Evolutionary conservation across 2,329 filamentous ascomycete species (phyloP), one percentile per base, ranked within the genome.

Genomic region (Cordyceps fumosorosea): DNA sequence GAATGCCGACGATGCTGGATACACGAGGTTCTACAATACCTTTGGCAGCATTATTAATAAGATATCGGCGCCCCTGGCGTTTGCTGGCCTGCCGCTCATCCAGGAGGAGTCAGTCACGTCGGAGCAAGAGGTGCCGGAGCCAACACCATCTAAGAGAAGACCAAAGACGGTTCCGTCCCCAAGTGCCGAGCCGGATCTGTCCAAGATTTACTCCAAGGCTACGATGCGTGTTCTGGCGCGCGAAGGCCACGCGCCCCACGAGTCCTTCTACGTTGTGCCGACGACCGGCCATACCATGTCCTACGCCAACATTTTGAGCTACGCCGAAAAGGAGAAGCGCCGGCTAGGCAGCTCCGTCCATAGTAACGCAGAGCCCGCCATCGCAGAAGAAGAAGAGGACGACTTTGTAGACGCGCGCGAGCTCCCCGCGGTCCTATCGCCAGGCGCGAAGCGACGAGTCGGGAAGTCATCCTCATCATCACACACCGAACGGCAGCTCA

Each of bases 201-300:
- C 85, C 67, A 89, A 88, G 64, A 84, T 96, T 34, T 96, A 96
- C 73, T 96, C 92, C 47, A 87, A 86, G 66, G 91, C 93, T 14
- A 91, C 93, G 3, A 82, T 98, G 60, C 84, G 88, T 57, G 91
- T 93, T 0, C 82, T 96, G 48, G 82, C 86, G 22, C 87, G 90
- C 62, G 87, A 88, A 34, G 85, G 85, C 0, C 82, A 87, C 32
- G 81, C 82, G 18, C 78, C 84, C 18, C 84, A 81, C 63, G 89
- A 90, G 68, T 95, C 90, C 10, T 99, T 99, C 77, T 98, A 97
- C 72, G 89, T 98, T 1, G 95, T 99, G 1, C 95, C 93, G 4
- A 90, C 90, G 0, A 91, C 90, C 20, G 93, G 95, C 5, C 92
- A 93, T 66, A 97, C 92, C 3, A 89, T 93, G 64, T 95, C 92